These are phyloP conservation scores for Cornus suecica DNA, from an alignment of 148 eudicot genomes.

Conservation along the genomic window DNA sequence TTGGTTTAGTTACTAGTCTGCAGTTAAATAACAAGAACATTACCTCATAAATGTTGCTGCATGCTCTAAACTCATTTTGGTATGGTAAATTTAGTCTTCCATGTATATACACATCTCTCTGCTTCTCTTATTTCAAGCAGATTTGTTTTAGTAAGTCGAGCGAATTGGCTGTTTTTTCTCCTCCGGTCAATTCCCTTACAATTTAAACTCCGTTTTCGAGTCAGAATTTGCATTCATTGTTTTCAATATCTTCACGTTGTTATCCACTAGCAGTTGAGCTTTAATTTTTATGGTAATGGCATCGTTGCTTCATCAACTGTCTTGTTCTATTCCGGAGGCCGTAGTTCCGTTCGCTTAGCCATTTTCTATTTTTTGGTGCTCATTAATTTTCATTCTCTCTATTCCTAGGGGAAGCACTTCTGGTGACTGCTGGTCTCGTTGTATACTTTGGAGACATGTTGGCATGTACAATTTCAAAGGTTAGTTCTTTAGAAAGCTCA, in stretches of 20 bases:
- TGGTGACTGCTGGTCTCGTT: conserved; percentile 80
- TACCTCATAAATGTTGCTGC: no score
- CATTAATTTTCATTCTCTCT: conserved; percentile 8
- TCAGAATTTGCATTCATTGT: background rate
- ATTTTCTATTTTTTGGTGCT: conserved; percentile 6
- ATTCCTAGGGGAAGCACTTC: conserved; percentile 79
- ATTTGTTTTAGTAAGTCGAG: background rate
- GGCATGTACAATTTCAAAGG: conserved; percentile 61
- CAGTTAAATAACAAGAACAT: no score
- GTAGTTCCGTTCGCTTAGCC: background rate
- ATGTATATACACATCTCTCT: background rate
- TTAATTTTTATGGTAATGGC: background rate
- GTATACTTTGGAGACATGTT: conserved; percentile 85
- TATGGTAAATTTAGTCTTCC: no score
- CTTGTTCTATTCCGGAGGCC: background rate
- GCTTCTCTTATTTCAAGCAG: background rate
- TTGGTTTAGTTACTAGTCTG: no score
- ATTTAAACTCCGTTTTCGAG: background rate
- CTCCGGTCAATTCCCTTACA: background rate
- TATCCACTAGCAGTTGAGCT: no score
- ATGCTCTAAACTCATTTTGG: no score
- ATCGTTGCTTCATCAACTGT: background rate
- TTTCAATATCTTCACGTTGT: background rate
- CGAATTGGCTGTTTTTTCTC: background rate
- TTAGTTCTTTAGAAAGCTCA: conserved; percentile 22